Evolutionary conservation across 208 protist genomes (phyloP), one percentile per base, ranked within the genome.

Genomic region (Leishmania amazonensis): DNA sequence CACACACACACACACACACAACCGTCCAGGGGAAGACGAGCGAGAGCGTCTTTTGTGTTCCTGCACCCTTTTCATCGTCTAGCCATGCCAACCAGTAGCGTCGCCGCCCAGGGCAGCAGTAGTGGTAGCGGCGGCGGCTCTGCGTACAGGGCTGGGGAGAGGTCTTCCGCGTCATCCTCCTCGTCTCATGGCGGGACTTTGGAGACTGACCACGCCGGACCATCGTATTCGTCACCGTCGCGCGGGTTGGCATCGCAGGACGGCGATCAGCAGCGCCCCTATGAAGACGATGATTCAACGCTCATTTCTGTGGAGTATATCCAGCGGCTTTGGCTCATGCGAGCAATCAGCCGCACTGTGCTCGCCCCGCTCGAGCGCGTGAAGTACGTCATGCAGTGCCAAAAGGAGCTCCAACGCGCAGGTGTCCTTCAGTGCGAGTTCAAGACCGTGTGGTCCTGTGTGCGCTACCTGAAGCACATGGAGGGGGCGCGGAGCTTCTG

Each of bases 321-420:
- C 9, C 89, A 91, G 76, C 67, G 81, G 7, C 58, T 90, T 58
- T 97, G 94, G 80, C 40, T 95, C 75, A 60, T 85, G 58, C 88
- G 88, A 35, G 78, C 82, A 0, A 73, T 90, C 38, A 84, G 79
- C 42, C 88, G 88, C 73, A 97, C 94, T 0, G 1, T 95, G 35
- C 84, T 94, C 2, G 92, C 94, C 15, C 94, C 94, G 17, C 75
- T 97, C 17, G 94, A 97, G 47, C 92, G 94, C n/a, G 87, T 97
- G 4, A 96, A 96, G 88, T 97, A 89, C 71, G 75, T 97, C 35
- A 89, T 97, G 89, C 88, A 94, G 84, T 92, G 81, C 72, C 91
- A 96, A 75, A 83, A 83, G 49, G 92, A 97, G 81, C 78, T 97
- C n/a, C 83, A 89, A 67, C 85, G 92, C 47, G 64, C 85, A 35